Evolutionary conservation across 1,284 basidiomycete genomes (phyloP).

Genomic region (Coniophora puteana): DNA sequence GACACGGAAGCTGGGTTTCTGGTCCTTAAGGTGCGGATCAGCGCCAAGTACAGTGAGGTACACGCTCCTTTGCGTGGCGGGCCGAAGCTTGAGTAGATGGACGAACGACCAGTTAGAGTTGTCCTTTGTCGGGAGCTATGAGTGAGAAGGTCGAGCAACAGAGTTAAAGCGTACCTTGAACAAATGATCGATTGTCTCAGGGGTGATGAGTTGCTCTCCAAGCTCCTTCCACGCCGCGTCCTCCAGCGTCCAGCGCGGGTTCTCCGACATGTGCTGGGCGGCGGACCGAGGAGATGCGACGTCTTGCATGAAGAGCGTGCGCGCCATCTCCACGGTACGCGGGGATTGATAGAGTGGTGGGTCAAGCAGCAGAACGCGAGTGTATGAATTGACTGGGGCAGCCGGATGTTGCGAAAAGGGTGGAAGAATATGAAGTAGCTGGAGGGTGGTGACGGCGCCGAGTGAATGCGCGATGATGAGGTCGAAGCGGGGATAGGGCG

Average conservation of each 20-base stretch:
- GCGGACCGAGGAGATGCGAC: slow-evolving; percentile 6
- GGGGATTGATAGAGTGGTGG: slow-evolving; percentile 8
- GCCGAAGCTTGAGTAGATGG: slow-evolving; percentile 6
- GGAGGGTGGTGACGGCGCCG: slow-evolving; percentile 11
- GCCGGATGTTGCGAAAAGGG: slow-evolving; percentile 13
- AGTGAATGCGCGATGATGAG: slow-evolving; percentile 23
- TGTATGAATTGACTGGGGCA: no score
- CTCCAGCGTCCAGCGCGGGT: slow-evolving; percentile 17
- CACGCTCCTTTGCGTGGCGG: slow-evolving; percentile 8
- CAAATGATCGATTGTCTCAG: slow-evolving; percentile 9
- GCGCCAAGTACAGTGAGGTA: slow-evolving; percentile 17
- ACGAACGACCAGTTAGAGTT: slow-evolving; percentile 19
- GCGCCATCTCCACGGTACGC: slow-evolving; percentile 8
- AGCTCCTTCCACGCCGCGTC: slow-evolving; percentile 16
- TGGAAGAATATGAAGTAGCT: slow-evolving; percentile 12
- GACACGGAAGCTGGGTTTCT: not conserved
- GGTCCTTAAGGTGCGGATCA: slow-evolving; percentile 15
- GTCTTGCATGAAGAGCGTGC: not conserved
- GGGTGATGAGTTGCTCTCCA: slow-evolving; percentile 12
- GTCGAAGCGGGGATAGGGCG: slow-evolving; percentile 8
- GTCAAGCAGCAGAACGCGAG: slow-evolving; percentile 19
- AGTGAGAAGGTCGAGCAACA: not conserved
- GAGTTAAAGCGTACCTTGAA: slow-evolving; percentile 10
- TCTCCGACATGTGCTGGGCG: slow-evolving; percentile 7
- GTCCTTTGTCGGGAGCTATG: slow-evolving; percentile 10